Conservation (phyloP, 2,329 filamentous ascomycete genomes). For the Lanzia echinophila region DNA sequence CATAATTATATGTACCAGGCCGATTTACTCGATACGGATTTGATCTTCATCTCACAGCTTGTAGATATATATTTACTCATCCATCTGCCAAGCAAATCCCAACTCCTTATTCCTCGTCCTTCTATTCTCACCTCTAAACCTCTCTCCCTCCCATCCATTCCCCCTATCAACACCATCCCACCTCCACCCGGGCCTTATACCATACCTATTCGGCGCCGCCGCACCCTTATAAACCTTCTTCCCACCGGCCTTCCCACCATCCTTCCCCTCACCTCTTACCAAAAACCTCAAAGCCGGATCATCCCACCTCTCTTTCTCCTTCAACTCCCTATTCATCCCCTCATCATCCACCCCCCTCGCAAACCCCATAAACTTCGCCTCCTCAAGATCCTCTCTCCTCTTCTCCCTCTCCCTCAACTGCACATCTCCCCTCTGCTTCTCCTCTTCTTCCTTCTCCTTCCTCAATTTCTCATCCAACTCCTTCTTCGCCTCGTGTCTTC, state of each 20-base stretch:
- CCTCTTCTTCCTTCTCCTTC: conserved; percentile 58
- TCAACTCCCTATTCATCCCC: conserved; percentile 78
- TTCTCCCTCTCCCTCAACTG: conserved; percentile 63
- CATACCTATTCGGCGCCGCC: conserved; percentile 85
- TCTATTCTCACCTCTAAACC: conserved; percentile 82
- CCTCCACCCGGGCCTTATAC: conserved; percentile 82
- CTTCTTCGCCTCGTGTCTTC: conserved; percentile 75
- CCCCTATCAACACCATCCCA: conserved; percentile 97
- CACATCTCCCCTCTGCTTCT: conserved; percentile 76
- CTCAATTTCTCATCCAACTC: conserved; percentile 65
- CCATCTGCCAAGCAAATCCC: conserved; percentile 95
- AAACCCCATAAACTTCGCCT: conserved; percentile 76
- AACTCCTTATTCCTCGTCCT: conserved; percentile 69
- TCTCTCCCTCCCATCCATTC: conserved; percentile 88
- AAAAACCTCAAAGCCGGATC: conserved; percentile 86
- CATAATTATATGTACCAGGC: no score
- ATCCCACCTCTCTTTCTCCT: conserved; percentile 75
- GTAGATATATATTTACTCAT: conserved; percentile 40
- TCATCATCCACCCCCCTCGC: conserved; percentile 78
- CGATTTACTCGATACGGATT: no score
- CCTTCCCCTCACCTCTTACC: conserved; percentile 28
- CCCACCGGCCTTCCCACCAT: conserved; percentile 15
- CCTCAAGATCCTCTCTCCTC: conserved; percentile 62
- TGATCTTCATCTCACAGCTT: no score
- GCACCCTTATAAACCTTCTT: conserved; percentile 63